Evolutionary conservation across 495 filamentous ascomycete genomes (phyloP).

Genomic region (Paragyromitra xinjiangensis): DNA sequence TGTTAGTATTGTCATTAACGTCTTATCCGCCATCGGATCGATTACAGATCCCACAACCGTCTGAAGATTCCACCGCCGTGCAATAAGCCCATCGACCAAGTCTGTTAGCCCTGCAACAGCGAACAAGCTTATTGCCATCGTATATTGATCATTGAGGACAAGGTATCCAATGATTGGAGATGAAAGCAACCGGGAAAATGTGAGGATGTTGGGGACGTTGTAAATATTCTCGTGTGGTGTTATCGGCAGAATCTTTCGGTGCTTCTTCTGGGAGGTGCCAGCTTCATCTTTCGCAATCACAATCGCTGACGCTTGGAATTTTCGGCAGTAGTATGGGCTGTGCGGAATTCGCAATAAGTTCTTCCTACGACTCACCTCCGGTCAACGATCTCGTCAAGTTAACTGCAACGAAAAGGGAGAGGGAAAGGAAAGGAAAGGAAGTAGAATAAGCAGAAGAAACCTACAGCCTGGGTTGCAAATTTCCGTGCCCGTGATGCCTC

Average conservation of each 20-base stretch:
- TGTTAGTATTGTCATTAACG: constrained; percentile 90
- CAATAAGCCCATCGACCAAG: constrained; percentile 90
- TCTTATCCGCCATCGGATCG: constrained; percentile 96
- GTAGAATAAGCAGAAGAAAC: not conserved
- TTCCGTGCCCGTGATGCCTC: not conserved
- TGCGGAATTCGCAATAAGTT: not conserved
- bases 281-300: not conserved
- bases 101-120: constrained; percentile 92
- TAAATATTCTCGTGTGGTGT: constrained; percentile 87
- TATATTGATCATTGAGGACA: constrained; percentile 81
- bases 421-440: not conserved
- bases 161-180: constrained; percentile 90
- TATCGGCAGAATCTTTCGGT: constrained; percentile 40
- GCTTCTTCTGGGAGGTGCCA: constrained; percentile 17
- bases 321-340: not conserved
- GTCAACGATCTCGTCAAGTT: not conserved
- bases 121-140: constrained; percentile 81
- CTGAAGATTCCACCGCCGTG: constrained; percentile 82
- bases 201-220: constrained; percentile 91
- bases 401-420: not conserved
- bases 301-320: constrained; percentile 10
- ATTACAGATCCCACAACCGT: constrained; percentile 97
- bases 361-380: constrained; percentile 1
- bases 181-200: constrained; percentile 82
- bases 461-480: constrained; percentile 14